A percentile compares a stretch with the other conserved stretches of the same genome.
Conservation (phyloP, 2,329 filamentous ascomycete genomes). For the Grosmannia huntii region DNA sequence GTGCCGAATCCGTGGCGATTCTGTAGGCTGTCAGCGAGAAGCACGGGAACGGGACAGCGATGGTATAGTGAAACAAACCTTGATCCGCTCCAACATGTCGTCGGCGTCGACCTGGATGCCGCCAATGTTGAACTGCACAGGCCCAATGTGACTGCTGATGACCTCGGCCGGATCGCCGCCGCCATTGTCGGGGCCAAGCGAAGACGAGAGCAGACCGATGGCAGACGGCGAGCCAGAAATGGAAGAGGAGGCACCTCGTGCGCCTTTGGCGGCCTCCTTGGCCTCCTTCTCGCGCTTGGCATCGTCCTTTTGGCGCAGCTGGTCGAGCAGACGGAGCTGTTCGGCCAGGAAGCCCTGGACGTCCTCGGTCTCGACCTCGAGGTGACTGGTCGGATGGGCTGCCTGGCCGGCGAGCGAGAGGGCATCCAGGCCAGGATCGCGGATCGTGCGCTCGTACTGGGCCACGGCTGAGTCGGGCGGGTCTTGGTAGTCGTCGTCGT, state of each 20-base stretch:
- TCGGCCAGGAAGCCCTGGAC: conserved; percentile 64
- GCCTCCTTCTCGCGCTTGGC: conserved; percentile 25
- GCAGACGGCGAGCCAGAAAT: background rate
- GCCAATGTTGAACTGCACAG: conserved; percentile 96
- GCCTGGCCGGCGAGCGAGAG: conserved; percentile 31
- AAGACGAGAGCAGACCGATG: conserved; percentile 20
- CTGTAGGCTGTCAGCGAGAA: conserved; percentile 18
- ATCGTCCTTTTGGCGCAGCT: conserved; percentile 33
- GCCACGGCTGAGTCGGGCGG: conserved; percentile 48
- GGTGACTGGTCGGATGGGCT: conserved; percentile 1
- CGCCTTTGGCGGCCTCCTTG: conserved; percentile 21
- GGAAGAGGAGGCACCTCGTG: background rate
- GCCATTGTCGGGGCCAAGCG: conserved; percentile 16
- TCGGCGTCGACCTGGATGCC: conserved; percentile 94
- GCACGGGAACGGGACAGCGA: too few species aligned
- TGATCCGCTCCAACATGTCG: conserved; percentile 77
- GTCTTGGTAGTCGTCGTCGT: conserved; percentile 15
- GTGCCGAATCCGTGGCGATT: conserved; percentile 40
- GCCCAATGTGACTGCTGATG: conserved; percentile 72
- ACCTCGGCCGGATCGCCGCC: conserved; percentile 22
- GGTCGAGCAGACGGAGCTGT: conserved; percentile 66
- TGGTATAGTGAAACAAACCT: conserved; percentile 44
- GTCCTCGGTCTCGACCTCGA: conserved; percentile 57
- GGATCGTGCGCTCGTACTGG: conserved; percentile 68
- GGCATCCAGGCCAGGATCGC: conserved; percentile 56